Percentiles rank a stretch among this genome's conserved stretches.
These are phyloP conservation scores for Curvularia hawaiiensis DNA, from an alignment of 2,329 filamentous ascomycete species.

Conservation along the genomic window DNA sequence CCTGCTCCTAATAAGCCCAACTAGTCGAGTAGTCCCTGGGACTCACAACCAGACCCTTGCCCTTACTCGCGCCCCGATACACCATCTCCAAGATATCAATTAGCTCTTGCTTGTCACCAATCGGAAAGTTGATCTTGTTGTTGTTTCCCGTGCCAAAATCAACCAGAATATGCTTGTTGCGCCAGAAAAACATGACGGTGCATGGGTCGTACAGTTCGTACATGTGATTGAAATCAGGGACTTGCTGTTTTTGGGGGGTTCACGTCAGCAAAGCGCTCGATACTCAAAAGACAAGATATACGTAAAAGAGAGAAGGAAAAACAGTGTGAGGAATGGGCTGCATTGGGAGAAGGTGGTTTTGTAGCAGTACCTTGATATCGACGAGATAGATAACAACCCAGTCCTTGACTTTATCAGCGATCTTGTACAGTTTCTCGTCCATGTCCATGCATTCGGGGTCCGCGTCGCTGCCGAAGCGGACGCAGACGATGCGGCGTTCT, in stretches of 20 bases:
- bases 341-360: not conserved
- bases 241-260: slow-evolving; percentile 8
- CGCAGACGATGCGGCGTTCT: slow-evolving; percentile 85
- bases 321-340: not conserved
- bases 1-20: slow-evolving; percentile 53
- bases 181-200: slow-evolving; percentile 94
- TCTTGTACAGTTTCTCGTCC: slow-evolving; percentile 33
- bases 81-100: slow-evolving; percentile 98
- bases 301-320: not conserved
- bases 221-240: slow-evolving; percentile 94
- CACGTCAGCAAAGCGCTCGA: not conserved
- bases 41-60: slow-evolving; percentile 88
- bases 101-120: slow-evolving; percentile 94
- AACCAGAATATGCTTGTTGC: slow-evolving; percentile 48
- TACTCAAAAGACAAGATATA: too few relatives aligned
- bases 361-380: slow-evolving; percentile 66
- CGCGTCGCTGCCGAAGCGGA: slow-evolving; percentile 85
- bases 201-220: slow-evolving; percentile 86
- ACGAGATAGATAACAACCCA: slow-evolving; percentile 85
- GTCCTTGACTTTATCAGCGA: slow-evolving; percentile 69
- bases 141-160: slow-evolving; percentile 81
- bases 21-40: slow-evolving; percentile 79
- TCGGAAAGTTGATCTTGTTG: slow-evolving; percentile 92
- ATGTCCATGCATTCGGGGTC: slow-evolving; percentile 65
- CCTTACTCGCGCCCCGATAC: slow-evolving; percentile 94